Conservation (phyloP, 495 filamentous ascomycete species). For the Parathielavia hyrcaniae region DNA sequence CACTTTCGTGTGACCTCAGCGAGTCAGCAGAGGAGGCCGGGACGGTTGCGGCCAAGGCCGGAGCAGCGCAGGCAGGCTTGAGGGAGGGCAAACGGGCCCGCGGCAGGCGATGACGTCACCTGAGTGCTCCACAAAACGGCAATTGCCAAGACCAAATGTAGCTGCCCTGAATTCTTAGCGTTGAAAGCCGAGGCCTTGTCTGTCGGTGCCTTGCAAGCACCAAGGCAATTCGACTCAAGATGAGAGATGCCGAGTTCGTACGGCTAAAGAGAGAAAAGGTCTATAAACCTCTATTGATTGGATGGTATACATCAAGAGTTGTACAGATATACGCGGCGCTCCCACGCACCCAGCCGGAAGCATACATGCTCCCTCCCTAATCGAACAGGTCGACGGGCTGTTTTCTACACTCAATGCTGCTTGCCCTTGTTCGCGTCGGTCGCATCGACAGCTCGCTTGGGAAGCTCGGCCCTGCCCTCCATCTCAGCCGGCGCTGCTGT, state of each 20-base stretch:
- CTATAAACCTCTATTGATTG: conserved; percentile 14
- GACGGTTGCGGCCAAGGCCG: conserved; percentile 15
- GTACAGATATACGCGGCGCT: conserved; percentile 12
- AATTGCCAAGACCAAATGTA: conserved; percentile 1
- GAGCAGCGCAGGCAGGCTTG: not conserved
- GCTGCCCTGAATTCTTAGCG: too few species aligned
- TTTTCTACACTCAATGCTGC: conserved; percentile 17
- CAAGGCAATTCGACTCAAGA: too few species aligned
- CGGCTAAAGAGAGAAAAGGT: conserved; percentile 7
- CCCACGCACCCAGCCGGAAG: conserved; percentile 4
- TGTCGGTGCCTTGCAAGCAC: too few species aligned
- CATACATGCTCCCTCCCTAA: not conserved
- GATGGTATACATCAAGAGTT: conserved; percentile 21
- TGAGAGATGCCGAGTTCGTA: not conserved
- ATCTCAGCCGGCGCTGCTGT: conserved; percentile 11
- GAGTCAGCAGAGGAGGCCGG: conserved; percentile 2
- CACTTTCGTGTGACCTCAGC: conserved; percentile 19
- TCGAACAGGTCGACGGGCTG: conserved; percentile 1
- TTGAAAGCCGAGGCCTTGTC: not conserved
- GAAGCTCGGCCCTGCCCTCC: conserved; percentile 11
- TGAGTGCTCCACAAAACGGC: conserved; percentile 24
- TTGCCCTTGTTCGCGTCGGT: conserved; percentile 27
- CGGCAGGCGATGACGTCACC: conserved; percentile 29
- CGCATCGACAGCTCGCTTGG: conserved; percentile 25
- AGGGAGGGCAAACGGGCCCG: not conserved